Conservation (phyloP, 2,329 filamentous ascomycete species). For the Cladosporium colombiae region DNA sequence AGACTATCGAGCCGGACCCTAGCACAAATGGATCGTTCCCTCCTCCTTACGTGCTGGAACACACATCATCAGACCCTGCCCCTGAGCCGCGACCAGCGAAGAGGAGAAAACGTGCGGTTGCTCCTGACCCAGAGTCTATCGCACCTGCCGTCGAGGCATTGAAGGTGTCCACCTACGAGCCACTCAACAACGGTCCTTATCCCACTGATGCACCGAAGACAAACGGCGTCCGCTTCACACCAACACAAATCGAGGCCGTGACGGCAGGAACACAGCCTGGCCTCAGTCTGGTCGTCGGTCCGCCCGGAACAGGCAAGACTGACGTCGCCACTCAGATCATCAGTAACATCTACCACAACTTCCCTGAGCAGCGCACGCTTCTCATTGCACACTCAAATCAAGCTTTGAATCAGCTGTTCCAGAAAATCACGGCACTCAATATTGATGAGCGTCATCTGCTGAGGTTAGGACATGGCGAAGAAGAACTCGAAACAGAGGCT, state of each 20-base stretch:
- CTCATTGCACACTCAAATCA: slow-evolving; percentile 97
- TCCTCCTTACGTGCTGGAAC: slow-evolving; percentile 84
- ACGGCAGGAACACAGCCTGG: slow-evolving; percentile 92
- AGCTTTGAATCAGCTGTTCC: slow-evolving; percentile 93
- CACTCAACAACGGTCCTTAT: slow-evolving; percentile 86
- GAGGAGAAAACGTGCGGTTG: slow-evolving; percentile 79
- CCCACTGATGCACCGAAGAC: slow-evolving; percentile 77
- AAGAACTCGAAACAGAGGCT: slow-evolving; percentile 81
- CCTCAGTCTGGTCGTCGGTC: slow-evolving; percentile 88
- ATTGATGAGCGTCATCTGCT: slow-evolving; percentile 94
- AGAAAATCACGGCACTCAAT: slow-evolving; percentile 94
- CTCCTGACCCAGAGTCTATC: slow-evolving; percentile 64
- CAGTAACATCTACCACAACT: slow-evolving; percentile 98
- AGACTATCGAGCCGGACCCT: slow-evolving; percentile 76
- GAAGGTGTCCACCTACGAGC: slow-evolving; percentile 86
- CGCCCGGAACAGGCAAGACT: slow-evolving; percentile 97
- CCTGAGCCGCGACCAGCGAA: slow-evolving; percentile 64
- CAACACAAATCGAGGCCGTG: slow-evolving; percentile 88
- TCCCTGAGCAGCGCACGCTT: slow-evolving; percentile 85
- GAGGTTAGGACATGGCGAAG: slow-evolving; percentile 90
- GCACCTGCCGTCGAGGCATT: slow-evolving; percentile 62
- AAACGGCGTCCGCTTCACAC: slow-evolving; percentile 85
- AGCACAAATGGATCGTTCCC: slow-evolving; percentile 72
- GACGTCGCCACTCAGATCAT: slow-evolving; percentile 98
- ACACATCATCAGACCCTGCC: slow-evolving; percentile 47